Base-by-base conservation (phyloP, 768 basidiomycete species). In the Collybia mongolica region DNA sequence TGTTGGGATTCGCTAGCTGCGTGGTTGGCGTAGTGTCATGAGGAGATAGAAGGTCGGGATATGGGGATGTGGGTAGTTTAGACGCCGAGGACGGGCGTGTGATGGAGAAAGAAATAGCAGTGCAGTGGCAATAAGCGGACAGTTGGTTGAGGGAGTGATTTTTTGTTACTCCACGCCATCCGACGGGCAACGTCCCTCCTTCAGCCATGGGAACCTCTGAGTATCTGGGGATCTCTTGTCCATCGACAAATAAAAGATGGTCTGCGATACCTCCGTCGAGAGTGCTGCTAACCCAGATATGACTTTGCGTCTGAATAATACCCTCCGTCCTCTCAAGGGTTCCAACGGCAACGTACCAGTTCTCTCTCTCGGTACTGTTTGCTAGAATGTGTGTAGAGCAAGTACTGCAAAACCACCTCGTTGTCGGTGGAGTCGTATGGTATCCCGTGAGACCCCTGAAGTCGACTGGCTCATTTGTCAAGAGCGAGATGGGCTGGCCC, bases 61-160 rank as follows among this genome's bases (percentile, higher is more conserved):
- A 66, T 1, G 62, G 59, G 0, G 57, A 55, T 12, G 36, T 41
- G 0, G 52, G 52, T 3, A 24, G 17, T 8, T 29, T 28, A 7
- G 62, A 62, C n/a, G 40, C 42, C 2, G 49, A 39, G 5, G 55
- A 54, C 5, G 62, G 61, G 11, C 60, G 57, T 6, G 60, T 61
- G 36, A 54, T 56, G 18, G 29, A 56, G 39, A 53, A 44, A 32
- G 39, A 41, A 20, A 55, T 52, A n/a, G 51, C 39, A 19, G 48
- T 48, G 50, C 60, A 60, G 47, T 53, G 53, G 22, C 60, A 60
- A 35, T 53, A 49, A 14, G 47, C 47, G 19, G 49, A 44, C 15
- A 60, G 56, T 17, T 37, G 44, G 18, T 50, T 46, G 43, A 47
- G 35, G 7, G 24, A 7, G 23, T 17, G 11, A 5, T 51, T 17